A percentile compares a stretch with the other conserved stretches of the same genome.
Conservation (phyloP, 2,329 filamentous ascomycete species). For the Sclerotinia minor region DNA sequence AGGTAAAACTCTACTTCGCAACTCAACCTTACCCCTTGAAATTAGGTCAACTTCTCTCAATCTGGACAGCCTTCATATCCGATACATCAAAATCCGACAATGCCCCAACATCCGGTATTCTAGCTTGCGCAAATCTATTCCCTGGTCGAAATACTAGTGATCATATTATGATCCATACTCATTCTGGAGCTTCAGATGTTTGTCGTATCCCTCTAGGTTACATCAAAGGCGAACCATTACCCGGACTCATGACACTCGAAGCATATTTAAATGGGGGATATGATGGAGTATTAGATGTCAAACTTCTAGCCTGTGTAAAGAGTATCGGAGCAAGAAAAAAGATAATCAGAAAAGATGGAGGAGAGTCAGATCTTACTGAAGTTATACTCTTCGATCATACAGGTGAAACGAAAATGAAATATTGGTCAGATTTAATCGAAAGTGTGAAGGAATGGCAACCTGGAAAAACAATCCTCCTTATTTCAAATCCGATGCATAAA, state of each 20-base stretch:
- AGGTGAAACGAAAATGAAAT: constrained; percentile 51
- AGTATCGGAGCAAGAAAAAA: constrained; percentile 54
- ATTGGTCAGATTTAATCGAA: constrained; percentile 54
- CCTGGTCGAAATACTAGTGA: constrained; percentile 56
- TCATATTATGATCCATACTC: constrained; percentile 55
- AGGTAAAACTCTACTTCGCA: constrained; percentile 56
- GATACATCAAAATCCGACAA: constrained; percentile 48
- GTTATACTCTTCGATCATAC: constrained; percentile 60
- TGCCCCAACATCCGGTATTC: constrained; percentile 38
- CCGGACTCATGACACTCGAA: constrained; percentile 57
- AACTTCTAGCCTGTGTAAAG: constrained; percentile 58
- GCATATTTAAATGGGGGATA: constrained; percentile 56
- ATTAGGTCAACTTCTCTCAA: constrained; percentile 55
- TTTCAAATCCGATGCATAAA: constrained; percentile 43
- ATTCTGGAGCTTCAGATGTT: constrained; percentile 46
- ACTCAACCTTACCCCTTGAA: constrained; percentile 46
- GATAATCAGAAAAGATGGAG: constrained; percentile 51
- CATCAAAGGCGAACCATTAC: constrained; percentile 42
- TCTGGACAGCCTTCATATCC: constrained; percentile 58
- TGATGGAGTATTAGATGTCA: constrained; percentile 50
- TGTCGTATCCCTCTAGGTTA: constrained; percentile 52
- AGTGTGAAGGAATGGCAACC: constrained; percentile 49
- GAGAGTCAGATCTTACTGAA: constrained; percentile 49
- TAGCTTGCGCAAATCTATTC: constrained; percentile 56
- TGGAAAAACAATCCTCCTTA: constrained; percentile 52